These are phyloP conservation scores for Cenococcum geophilum DNA, from an alignment of 495 filamentous ascomycete species.

Conservation along the genomic window DNA sequence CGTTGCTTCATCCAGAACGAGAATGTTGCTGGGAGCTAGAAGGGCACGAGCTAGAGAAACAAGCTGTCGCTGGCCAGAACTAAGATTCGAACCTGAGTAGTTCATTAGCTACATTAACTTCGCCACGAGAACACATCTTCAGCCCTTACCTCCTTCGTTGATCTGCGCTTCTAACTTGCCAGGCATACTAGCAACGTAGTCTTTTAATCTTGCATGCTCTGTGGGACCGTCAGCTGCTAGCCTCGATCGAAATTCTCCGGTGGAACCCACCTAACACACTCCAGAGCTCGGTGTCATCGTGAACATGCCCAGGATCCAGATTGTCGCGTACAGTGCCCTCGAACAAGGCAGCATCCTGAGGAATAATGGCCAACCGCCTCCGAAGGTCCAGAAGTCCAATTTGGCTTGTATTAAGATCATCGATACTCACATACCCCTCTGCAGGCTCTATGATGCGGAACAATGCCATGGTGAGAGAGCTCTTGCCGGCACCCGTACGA, in stretches of 20 bases:
- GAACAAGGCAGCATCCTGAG: slow-evolving; percentile 95
- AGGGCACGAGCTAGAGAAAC: slow-evolving; percentile 88
- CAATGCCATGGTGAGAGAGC: slow-evolving; percentile 83
- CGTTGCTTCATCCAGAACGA: slow-evolving; percentile 96
- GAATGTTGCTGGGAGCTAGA: slow-evolving; percentile 90
- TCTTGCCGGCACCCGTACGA: slow-evolving; percentile 94
- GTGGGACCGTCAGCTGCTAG: slow-evolving; percentile 28
- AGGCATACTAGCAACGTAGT: slow-evolving; percentile 82
- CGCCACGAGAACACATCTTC: background rate
- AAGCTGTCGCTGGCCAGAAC: slow-evolving; percentile 85
- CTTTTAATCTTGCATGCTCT: slow-evolving; percentile 92
- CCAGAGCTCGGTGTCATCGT: slow-evolving; percentile 98
- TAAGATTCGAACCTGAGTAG: slow-evolving; percentile 55
- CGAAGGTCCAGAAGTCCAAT: slow-evolving; percentile 89
- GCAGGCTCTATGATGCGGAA: slow-evolving; percentile 93
- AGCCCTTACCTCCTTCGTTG: slow-evolving; percentile 79
- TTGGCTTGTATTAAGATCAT: slow-evolving; percentile 77
- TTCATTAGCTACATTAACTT: background rate
- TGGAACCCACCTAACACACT: slow-evolving; percentile 70
- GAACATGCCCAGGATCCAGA: slow-evolving; percentile 87
- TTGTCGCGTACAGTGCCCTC: slow-evolving; percentile 96
- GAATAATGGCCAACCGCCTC: slow-evolving; percentile 91
- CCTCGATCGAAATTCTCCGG: background rate
- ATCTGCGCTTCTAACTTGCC: slow-evolving; percentile 85
- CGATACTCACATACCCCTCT: slow-evolving; percentile 78